Evolutionary conservation across 73 alveolate species (phyloP), one percentile per base, ranked within the genome.

Genomic region (Paramecium caudatum): DNA sequence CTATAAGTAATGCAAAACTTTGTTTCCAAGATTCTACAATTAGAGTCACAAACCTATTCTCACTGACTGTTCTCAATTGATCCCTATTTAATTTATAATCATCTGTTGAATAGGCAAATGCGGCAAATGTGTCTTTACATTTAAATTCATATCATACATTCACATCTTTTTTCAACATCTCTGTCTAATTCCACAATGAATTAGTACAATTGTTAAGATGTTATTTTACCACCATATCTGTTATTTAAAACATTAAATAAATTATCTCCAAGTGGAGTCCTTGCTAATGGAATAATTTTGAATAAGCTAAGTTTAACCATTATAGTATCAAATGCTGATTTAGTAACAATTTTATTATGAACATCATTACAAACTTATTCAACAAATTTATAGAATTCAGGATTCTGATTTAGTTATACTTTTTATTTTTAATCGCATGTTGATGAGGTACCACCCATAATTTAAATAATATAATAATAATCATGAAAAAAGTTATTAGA

Each of bases 241-340:
- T 37, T 43, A 55, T 17, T 55, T 55, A 55, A 55, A 19, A 55
- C 80, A 55, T 23, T 23, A 23, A 3, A 55, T 1, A 55, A 43
- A 19, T 43, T 37, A 55, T 55, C 80, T 12, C 80, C 80, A 10
- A 55, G 17, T 3, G 80, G 80, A 5, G 80, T 55, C 6, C 46
- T 27, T 55, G 27, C 80, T 19, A 55, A 27, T 23, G 3, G 12
- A 3, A 55, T 55, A 21, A 55, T 8, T 19, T 55, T 55, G 30
- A 55, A 55, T 55, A 27, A 23, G 5, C n/a, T 55, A 23, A 55
- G 45, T 16, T 23, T 55, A 27, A 19, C 80, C 23, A 55, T 37
- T 19, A 55, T 23, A 55, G 23, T 55, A 5, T 55, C 80, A 55
- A 9, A 55, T 27, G 23, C 16, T 13, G 23, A 27, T 55, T 55